Percentiles rank a stretch among this genome's conserved stretches.
These are phyloP conservation scores for Pseudonitzschia delicatissima DNA, from an alignment of 108 stramenopile genomes.

Conservation along the genomic window DNA sequence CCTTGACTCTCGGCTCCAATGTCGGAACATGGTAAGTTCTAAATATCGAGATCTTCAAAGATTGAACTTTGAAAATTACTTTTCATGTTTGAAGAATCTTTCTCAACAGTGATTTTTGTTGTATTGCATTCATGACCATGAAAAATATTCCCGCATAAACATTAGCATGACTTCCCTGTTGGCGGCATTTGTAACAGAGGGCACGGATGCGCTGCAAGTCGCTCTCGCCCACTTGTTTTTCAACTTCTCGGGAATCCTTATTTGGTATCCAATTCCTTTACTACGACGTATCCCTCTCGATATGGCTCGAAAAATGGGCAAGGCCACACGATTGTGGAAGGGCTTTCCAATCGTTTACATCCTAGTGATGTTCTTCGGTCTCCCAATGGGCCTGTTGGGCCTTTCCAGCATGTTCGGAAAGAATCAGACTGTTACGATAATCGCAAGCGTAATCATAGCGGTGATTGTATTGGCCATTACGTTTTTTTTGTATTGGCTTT, in stretches of 20 bases:
- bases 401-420: conserved; percentile 48
- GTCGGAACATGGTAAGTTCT: too few relatives aligned
- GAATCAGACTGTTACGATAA: conserved; percentile 66
- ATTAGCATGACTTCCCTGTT: conserved; percentile 70
- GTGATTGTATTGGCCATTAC: conserved; percentile 25
- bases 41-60: conserved; percentile 42
- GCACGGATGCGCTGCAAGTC: conserved; percentile 58
- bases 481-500: conserved; percentile 44
- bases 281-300: conserved; percentile 67
- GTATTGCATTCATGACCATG: neutral
- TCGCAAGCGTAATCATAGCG: conserved; percentile 43
- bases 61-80: conserved; percentile 26
- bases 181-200: conserved; percentile 46
- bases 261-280: conserved; percentile 81
- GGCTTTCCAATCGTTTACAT: conserved; percentile 73
- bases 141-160: neutral
- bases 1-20: conserved; percentile 86
- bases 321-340: conserved; percentile 51
- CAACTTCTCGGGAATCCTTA: conserved; percentile 76
- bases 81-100: neutral
- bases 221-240: conserved; percentile 81
- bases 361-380: conserved; percentile 46
- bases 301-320: conserved; percentile 59
- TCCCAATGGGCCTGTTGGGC: conserved; percentile 53
- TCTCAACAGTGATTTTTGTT: neutral